Percentiles rank a stretch among this genome's conserved stretches.
Evolutionary conservation across 371 early-diverging fungal species (phyloP).

Genomic region (Apophysomyces ossiformis): DNA sequence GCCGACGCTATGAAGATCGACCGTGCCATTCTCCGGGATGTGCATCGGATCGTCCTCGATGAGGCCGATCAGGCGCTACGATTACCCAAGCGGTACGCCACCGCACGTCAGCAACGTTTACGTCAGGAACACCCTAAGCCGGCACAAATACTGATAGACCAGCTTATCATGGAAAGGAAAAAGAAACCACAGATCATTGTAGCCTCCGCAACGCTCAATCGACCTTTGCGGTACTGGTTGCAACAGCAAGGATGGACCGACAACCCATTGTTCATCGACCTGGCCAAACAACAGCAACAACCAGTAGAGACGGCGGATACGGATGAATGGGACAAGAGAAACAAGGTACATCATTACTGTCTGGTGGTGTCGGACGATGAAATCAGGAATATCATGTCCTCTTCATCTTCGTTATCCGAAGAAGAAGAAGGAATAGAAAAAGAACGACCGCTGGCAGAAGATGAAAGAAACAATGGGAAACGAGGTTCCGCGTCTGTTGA

Average conservation of each 20-base stretch:
- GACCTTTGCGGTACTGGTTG: constrained; percentile 62
- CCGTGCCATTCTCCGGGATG: constrained; percentile 16
- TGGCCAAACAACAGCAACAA: constrained; percentile 27
- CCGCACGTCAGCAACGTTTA: constrained; percentile 48
- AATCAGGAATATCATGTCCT: constrained; percentile 54
- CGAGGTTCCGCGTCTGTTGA: constrained; percentile 7
- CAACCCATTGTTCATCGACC: constrained; percentile 68
- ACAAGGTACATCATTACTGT: constrained; percentile 54
- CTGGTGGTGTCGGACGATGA: constrained; percentile 54
- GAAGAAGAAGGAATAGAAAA: constrained; percentile 14
- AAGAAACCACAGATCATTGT: constrained; percentile 59
- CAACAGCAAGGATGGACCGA: constrained; percentile 59
- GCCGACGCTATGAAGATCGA: constrained; percentile 17
- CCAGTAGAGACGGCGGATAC: constrained; percentile 34
- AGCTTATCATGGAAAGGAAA: constrained; percentile 38
- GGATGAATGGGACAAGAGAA: constrained; percentile 15
- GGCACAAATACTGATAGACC: constrained; percentile 59
- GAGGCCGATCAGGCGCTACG: constrained; percentile 79
- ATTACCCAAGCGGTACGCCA: constrained; percentile 63
- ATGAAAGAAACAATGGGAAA: too few species aligned
- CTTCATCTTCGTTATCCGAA: background rate
- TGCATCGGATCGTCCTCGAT: constrained; percentile 72
- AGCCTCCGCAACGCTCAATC: constrained; percentile 79
- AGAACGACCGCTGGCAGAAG: background rate
- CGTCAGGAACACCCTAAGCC: constrained; percentile 70